phyloP scores from a whole-genome alignment of 352 stramenopile genomes.

The Globisporangium spiculum region DNA sequence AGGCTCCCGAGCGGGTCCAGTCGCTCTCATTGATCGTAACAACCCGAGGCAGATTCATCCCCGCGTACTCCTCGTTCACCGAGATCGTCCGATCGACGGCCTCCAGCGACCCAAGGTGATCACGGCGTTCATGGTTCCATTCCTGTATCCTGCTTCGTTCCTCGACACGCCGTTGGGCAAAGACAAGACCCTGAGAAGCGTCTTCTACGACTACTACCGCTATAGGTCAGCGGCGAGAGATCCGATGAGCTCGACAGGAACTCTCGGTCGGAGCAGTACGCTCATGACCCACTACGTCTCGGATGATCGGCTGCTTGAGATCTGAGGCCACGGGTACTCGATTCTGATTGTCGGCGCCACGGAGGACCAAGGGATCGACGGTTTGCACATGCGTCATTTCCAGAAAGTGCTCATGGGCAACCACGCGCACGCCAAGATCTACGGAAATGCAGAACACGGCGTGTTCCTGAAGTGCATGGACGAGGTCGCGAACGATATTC shows the following conservation, averaged over 20 bases:
- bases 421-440: neutral
- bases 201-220: slow-evolving; percentile 3
- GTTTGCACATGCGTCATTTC: neutral
- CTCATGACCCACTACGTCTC: slow-evolving; percentile 39
- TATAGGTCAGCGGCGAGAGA: neutral
- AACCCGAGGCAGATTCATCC: slow-evolving; percentile 21
- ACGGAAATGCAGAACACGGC: neutral
- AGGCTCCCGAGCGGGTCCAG: slow-evolving; percentile 30
- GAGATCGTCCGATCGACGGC: neutral
- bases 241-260: neutral
- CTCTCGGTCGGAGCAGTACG: slow-evolving; percentile 30
- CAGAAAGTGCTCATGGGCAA: neutral
- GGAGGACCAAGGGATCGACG: neutral
- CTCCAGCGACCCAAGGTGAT: neutral
- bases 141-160: slow-evolving; percentile 6
- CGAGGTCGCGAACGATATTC: neutral
- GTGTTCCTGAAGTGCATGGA: neutral
- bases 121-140: neutral
- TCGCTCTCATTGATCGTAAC: slow-evolving; percentile 48
- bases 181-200: neutral
- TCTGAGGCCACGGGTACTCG: neutral
- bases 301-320: slow-evolving; percentile 29
- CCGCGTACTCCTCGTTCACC: neutral
- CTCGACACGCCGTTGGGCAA: neutral
- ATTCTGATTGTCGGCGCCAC: neutral